Percentiles rank a stretch among this genome's conserved stretches.
These are phyloP conservation scores for Solanum rostratum DNA, from an alignment of 257 asterid genomes.

Conservation along the genomic window DNA sequence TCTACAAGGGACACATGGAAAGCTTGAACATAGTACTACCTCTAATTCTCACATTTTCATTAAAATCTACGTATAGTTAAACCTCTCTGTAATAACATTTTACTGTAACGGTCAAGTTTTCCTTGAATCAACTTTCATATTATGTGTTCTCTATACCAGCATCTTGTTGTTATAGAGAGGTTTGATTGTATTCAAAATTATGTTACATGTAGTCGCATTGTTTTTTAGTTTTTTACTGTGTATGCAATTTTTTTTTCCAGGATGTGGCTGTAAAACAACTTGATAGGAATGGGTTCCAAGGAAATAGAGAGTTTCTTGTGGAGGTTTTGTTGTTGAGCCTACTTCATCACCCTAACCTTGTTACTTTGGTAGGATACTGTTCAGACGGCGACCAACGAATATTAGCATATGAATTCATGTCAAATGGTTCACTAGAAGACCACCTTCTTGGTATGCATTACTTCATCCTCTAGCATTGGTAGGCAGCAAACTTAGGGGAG, in stretches of 20 bases:
- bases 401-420: conserved; percentile 48
- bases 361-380: conserved; percentile 44
- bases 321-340: conserved; percentile 45
- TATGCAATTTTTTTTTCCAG: not conserved
- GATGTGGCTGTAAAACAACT: conserved; percentile 52
- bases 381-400: conserved; percentile 46
- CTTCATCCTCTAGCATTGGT: not conserved
- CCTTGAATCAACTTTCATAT: too few species aligned
- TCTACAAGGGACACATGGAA: conserved; percentile 37
- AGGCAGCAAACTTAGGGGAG: too few species aligned
- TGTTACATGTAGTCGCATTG: not conserved
- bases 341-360: conserved; percentile 49
- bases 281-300: conserved; percentile 55
- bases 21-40: conserved; percentile 23
- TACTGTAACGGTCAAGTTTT: not conserved
- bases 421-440: conserved; percentile 62
- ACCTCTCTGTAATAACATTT: not conserved
- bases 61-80: not conserved
- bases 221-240: not conserved
- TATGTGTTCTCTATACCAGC: not conserved
- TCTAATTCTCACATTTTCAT: not conserved
- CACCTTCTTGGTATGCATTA: conserved; percentile 52
- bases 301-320: conserved; percentile 44
- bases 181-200: not conserved
- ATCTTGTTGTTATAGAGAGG: not conserved